These are phyloP conservation scores for Terfezia claveryi DNA, from an alignment of 495 filamentous ascomycete species.

Conservation along the genomic window DNA sequence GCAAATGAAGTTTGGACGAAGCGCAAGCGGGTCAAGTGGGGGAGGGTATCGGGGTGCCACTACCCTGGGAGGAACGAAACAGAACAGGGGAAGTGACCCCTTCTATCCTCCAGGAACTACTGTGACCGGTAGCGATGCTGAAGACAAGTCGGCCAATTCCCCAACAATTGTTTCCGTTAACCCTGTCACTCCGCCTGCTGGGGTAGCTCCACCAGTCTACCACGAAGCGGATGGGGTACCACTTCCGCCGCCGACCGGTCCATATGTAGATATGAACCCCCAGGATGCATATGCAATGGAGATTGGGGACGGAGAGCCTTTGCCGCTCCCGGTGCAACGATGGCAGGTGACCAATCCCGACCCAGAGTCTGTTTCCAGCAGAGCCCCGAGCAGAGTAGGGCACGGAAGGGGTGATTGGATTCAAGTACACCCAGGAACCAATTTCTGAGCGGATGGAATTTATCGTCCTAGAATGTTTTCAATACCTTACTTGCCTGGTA, in stretches of 20 bases:
- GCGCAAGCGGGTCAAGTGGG: background rate
- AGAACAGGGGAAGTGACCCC: background rate
- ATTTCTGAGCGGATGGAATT: background rate
- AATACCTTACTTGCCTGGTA: no score
- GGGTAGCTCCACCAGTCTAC: background rate
- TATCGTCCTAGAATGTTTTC: no score
- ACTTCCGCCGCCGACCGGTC: background rate
- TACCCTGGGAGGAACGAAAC: background rate
- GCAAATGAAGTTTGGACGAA: background rate
- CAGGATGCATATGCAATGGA: background rate
- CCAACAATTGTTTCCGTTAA: background rate
- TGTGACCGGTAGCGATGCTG: background rate
- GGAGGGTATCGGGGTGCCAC: background rate
- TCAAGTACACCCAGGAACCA: background rate
- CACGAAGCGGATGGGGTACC: background rate
- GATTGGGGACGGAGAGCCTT: background rate
- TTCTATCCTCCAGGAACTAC: background rate
- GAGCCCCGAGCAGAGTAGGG: background rate
- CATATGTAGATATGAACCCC: background rate
- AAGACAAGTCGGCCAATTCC: background rate
- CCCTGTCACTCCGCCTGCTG: background rate
- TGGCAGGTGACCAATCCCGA: background rate
- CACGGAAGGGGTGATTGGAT: no score
- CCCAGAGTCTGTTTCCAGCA: background rate
- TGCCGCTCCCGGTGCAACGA: background rate